Base-by-base conservation (phyloP, 768 basidiomycete genomes). In the Agrocybe praecox region DNA sequence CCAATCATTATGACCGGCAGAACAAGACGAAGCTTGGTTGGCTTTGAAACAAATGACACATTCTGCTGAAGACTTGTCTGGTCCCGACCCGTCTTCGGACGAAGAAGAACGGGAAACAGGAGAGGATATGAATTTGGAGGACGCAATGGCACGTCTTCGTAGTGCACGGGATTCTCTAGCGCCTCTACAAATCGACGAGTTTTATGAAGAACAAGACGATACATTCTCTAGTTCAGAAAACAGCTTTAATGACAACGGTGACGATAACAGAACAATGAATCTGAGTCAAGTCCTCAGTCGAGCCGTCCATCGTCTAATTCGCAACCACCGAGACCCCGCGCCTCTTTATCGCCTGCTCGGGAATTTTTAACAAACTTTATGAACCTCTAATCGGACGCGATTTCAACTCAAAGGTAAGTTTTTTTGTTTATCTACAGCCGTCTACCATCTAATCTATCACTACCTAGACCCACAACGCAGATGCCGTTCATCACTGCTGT, bases 21-120 rank as follows among this genome's bases (percentile, higher is more conserved):
- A 68, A 65, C 79, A 71, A 76, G 82, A 83, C 59, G 77, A 80
- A 29, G 80, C 79, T 22, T 92, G 89, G 89, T 75, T 90, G 46
- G 88, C 88, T 26, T 76, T 93, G 23, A 82, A 87, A 56, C 81
- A 83, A 32, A 78, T 81, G 52, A 92, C 90, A 0, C 89, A 93
- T 62, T 88, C 89, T 18, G 89, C 88, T 33, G 73, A 80, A 58
- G 78, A 78, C 9, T 76, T 84, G 1, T 77, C 77, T 46, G 82
- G 82, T 50, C 75, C 74, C 8, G 83, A 77, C 59, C 72, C 57
- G 8, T 75, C 75, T 21, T 84, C 80, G 3, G 81, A 82, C 26
- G 84, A 87, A 46, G 77, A 80, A 26, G 73, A 76, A 14, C 67
- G 63, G 10, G 67, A 57, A 11, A 50, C 56, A 19, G 61, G 54